Evolutionary conservation across 495 filamentous ascomycete species (phyloP), one percentile per base, ranked within the genome.

Genomic region (Trichoderma asperelloides): DNA sequence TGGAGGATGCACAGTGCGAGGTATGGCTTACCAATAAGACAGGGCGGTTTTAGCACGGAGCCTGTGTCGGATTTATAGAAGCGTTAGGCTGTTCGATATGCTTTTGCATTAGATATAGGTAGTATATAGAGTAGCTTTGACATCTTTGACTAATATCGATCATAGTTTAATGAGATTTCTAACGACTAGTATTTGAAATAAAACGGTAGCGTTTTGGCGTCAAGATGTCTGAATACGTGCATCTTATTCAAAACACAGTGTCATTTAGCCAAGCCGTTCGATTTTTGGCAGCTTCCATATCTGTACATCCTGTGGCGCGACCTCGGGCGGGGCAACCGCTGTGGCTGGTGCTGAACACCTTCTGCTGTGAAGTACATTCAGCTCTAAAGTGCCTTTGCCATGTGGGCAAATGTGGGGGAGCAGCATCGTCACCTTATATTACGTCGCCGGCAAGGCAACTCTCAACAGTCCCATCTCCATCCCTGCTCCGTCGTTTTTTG

Each of bases 1-100:
- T 77, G 74, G 75, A 77, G 73, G 55, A 27, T 27, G 55, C 55
- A 66, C 41, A 51, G 43, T 47, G 63, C 12, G 63, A 45, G 37
- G 33, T 28, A 40, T 47, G 40, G 63, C 63, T 47, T 43, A 39
- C 33, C 25, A 64, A 37, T 37, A 7, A 8, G 33, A 37, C 33
- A 37, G 33, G 33, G 33, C 33, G 5, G 33, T 37, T 37, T 37
- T 37, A 37, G 5, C 33, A 37, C 33, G 33, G 33, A 8, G 5
- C 33, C 5, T 37, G 33, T 7, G 0, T 4, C 2, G 6, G 33
- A 37, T 8, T 37, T 37, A 37, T 37, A 37, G 33, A 37, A 37
- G 2, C 5, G 33, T 0, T 37, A 8, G 33, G 5, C 6, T 37
- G 2, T 37, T 37, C 33, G 9, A 37, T 37, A 37, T 37, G n/a